Conservation (phyloP, 2,329 filamentous ascomycete species). For the Setomelanomma holmii region DNA sequence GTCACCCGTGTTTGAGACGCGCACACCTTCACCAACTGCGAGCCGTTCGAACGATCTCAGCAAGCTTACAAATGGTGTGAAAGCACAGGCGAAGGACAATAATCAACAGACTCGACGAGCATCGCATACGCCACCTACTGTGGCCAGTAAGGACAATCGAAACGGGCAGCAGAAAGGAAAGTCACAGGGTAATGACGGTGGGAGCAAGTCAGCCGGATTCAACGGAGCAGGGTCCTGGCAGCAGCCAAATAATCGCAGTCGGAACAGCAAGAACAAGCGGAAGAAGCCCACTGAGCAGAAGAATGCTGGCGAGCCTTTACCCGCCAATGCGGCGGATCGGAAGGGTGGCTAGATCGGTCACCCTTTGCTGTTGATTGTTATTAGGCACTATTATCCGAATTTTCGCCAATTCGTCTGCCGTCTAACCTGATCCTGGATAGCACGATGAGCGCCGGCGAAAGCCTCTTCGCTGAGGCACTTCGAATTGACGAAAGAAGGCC, state of each 20-base stretch:
- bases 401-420: too few relatives aligned
- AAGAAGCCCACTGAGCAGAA: conserved; percentile 40
- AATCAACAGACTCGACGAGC: conserved; percentile 35
- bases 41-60: conserved; percentile 50
- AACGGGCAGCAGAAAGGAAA: conserved; percentile 34
- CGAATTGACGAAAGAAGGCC: too few relatives aligned
- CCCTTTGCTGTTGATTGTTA: background rate
- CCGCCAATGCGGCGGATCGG: conserved; percentile 53
- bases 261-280: conserved; percentile 34
- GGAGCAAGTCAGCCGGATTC: conserved; percentile 23
- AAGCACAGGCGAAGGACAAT: conserved; percentile 37
- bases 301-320: conserved; percentile 50
- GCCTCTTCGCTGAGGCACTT: too few relatives aligned
- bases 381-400: conserved; percentile 2
- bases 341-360: conserved; percentile 51
- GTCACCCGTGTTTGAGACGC: conserved; percentile 76
- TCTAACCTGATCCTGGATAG: background rate
- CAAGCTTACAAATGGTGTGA: conserved; percentile 39
- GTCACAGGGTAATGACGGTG: conserved; percentile 30
- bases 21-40: conserved; percentile 73
- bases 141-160: conserved; percentile 32
- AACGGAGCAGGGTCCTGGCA: conserved; percentile 26
- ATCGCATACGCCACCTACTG: conserved; percentile 31
- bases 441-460: background rate
- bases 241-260: conserved; percentile 15